phyloP scores from a whole-genome alignment of 176 grass and related monocot genomes.

The Aegilops sharonensis region DNA sequence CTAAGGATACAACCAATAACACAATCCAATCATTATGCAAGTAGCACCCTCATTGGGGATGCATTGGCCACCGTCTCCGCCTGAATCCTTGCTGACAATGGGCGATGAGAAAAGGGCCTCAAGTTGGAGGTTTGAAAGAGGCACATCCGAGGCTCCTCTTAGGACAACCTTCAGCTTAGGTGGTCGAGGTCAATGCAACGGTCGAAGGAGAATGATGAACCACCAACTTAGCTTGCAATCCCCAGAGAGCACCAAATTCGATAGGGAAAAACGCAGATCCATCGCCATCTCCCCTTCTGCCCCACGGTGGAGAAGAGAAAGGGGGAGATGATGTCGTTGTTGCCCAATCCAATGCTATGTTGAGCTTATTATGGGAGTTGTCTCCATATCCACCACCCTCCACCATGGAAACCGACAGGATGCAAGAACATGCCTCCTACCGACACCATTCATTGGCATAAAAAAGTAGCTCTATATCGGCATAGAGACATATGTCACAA shows the following conservation, averaged over 20 bases:
- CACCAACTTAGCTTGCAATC: neutral
- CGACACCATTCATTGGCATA: neutral
- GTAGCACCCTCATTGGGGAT: neutral
- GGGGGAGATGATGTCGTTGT: neutral
- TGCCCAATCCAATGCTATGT: neutral
- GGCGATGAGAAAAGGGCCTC: neutral
- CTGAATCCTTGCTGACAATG: neutral
- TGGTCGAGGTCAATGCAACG: neutral
- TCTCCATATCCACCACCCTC: neutral
- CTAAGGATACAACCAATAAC: neutral
- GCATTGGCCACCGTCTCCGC: neutral
- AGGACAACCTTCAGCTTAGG: neutral
- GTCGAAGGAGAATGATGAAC: neutral
- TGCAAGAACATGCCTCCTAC: neutral
- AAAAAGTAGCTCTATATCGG: neutral
- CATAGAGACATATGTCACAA: neutral
- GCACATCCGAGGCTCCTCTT: neutral
- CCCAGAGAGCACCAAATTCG: neutral
- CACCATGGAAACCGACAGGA: neutral
- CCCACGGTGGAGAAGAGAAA: neutral
- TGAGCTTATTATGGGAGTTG: neutral
- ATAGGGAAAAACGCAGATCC: neutral
- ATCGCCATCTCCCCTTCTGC: neutral
- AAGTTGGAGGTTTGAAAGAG: neutral
- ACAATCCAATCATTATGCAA: neutral